Evolutionary conservation across 2,329 filamentous ascomycete species (phyloP), one percentile per base, ranked within the genome.

Genomic region (Ophiostoma quercus): DNA sequence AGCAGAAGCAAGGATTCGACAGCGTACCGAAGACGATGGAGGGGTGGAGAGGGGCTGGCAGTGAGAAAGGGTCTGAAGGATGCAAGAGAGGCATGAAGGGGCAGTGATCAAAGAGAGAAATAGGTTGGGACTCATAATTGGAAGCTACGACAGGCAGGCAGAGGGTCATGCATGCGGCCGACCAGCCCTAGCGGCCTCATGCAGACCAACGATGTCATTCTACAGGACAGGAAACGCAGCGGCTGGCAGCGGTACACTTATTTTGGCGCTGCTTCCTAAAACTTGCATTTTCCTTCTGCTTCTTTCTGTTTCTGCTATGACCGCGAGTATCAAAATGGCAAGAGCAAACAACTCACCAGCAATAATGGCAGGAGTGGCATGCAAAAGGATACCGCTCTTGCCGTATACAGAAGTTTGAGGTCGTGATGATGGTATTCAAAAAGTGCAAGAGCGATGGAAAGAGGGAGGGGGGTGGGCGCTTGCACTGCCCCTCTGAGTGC

Each of bases 401-500:
- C 19, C 62, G 32, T 39, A 11, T 65, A 32, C 32, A 9, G 32
- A 22, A 16, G 12, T 1, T 2, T 29, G 25, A 1, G 2, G 3
- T 12, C 25, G 25, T 7, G 5, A 14, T 16, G 57, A 14, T 32
- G 25, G 25, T 8, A 62, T 32, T 16, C 2, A 57, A 57, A 57
- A 54, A 19, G 14, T 62, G 66, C 43, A 65, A 65, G 37, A 54
- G 41, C 29, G 34, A 34, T 63, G 66, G 39, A 60, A 47, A 51
- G 60, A 41, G 66, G 66, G n/a, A 25, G 16, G 32, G 51, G 57
- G 29, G n/a, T 22, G 29, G 32, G 37, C n/a, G 63, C 68, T 39
- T 66, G 69, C 66, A 70, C 66, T 70, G 66, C 69, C 69, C 69
- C 66, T 67, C 69, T 41, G 37, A 41, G 25, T 25, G 65, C 39